phyloP scores from a whole-genome alignment of 164 flowering plant species.

The Nelumbo lutea region DNA sequence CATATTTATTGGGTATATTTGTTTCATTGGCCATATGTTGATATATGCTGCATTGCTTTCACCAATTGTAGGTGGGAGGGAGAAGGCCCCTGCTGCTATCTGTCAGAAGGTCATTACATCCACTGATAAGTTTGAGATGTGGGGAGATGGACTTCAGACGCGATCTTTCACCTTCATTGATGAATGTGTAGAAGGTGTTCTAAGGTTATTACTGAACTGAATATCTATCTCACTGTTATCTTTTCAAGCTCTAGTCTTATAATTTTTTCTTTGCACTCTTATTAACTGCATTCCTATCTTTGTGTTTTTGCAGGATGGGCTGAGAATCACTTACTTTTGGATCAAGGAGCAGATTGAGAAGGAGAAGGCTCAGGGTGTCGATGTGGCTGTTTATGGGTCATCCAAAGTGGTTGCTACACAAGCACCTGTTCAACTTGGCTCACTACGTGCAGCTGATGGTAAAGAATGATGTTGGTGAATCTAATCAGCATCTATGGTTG shows the following conservation, averaged over 20 bases:
- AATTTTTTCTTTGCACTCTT: not conserved
- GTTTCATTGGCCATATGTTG: not conserved
- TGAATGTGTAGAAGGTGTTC: slow-evolving; percentile 96
- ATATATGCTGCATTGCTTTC: slow-evolving; percentile 8
- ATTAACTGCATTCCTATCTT: not conserved
- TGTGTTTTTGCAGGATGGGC: slow-evolving; percentile 63
- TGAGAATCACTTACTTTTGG: slow-evolving; percentile 92
- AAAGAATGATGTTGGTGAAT: slow-evolving; percentile 54
- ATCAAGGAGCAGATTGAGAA: slow-evolving; percentile 92
- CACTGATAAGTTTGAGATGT: slow-evolving; percentile 92
- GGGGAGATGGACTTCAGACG: slow-evolving; percentile 99
- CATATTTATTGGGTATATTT: not conserved
- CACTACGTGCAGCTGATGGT: slow-evolving; percentile 97
- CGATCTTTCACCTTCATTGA: slow-evolving; percentile 97
- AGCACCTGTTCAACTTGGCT: slow-evolving; percentile 94
- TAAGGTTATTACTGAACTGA: slow-evolving; percentile 42
- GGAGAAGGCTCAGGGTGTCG: slow-evolving; percentile 67
- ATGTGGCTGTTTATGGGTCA: slow-evolving; percentile 71
- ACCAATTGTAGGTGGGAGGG: slow-evolving; percentile 70
- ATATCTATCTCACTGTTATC: not conserved
- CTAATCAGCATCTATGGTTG: not conserved
- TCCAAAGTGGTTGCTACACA: slow-evolving; percentile 97
- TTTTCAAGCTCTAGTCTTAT: not conserved
- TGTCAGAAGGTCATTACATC: slow-evolving; percentile 88
- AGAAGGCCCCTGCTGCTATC: slow-evolving; percentile 99